These are phyloP conservation scores for Penicillium pulvis DNA, from an alignment of 495 filamentous ascomycete species.

Conservation along the genomic window DNA sequence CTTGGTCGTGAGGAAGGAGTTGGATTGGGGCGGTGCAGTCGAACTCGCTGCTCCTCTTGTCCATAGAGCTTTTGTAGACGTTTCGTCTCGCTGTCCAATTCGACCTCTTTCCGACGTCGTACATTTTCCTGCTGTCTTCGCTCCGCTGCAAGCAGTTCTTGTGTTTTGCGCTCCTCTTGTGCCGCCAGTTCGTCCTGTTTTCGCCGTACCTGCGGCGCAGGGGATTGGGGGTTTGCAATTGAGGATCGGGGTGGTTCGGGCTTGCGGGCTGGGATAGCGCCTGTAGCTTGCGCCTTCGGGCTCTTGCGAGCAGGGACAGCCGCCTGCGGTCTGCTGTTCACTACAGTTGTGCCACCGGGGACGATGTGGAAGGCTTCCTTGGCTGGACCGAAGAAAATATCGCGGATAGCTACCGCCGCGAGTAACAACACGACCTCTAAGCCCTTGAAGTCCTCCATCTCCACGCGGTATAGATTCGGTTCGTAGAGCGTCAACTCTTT, in stretches of 20 bases:
- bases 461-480: constrained; percentile 84
- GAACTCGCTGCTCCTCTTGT: constrained; percentile 46
- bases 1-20: constrained; percentile 29
- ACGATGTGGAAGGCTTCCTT: constrained; percentile 78
- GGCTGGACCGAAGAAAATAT: constrained; percentile 73
- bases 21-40: constrained; percentile 29
- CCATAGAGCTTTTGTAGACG: constrained; percentile 75
- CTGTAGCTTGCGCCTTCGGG: constrained; percentile 10
- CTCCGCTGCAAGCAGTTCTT: constrained; percentile 78
- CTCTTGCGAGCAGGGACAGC: constrained; percentile 10
- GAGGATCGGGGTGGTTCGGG: constrained; percentile 14
- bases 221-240: constrained; percentile 20
- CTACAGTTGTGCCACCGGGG: constrained; percentile 19
- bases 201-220: constrained; percentile 20
- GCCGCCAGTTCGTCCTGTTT: constrained; percentile 54
- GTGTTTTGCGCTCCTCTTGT: constrained; percentile 69
- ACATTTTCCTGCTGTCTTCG: constrained; percentile 53
- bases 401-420: constrained; percentile 78
- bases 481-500: constrained; percentile 85
- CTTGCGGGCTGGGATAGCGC: constrained; percentile 2
- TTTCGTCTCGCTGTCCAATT: constrained; percentile 83
- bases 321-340: constrained; percentile 7
- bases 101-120: constrained; percentile 63
- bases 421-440: constrained; percentile 88
- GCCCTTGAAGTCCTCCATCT: constrained; percentile 93